Base-by-base conservation (phyloP, 768 basidiomycete genomes). In the Mycena sanguinolenta region DNA sequence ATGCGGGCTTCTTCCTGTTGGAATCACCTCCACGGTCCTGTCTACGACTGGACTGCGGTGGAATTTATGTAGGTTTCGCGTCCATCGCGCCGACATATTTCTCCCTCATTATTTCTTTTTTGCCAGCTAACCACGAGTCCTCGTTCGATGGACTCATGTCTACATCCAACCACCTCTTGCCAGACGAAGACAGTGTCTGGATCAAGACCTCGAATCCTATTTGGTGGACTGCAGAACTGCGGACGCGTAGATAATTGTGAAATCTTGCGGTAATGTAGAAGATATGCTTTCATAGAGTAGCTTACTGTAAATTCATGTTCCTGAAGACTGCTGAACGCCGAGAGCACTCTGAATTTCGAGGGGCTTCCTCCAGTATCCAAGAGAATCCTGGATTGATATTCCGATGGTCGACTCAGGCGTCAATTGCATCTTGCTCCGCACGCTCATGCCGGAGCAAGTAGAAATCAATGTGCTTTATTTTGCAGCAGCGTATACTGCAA, bases 1-100 rank as follows among this genome's bases (percentile, higher is more conserved):
- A 0, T 99, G 98, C 77, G 98, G 97, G 0, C 87, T 99, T n/a
- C 87, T 99, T 13, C 98, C 98, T 1, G 88, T 99, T 3, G 98
- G 97, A 0, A 82, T 96, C 17, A 91, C 91, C 32, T 86, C 85
- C 6, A 92, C 96, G 0, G 79, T 89, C 19, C 82, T 99, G n/a
- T 89, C 92, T 3, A 98, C 96, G 0, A 86, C 82, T 1, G 98
- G 98, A 0, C 84, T 98, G 38, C 85, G 89, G 73, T 99, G 98
- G 98, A 92, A 99, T 79, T 79, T 98, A 53, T 87, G 97, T 93
- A 71, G 89, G 82, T 30, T 27, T 61, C 19, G 68, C 27, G 28
- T 46, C 13, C 10, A 7, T 3, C 61, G 42, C 27, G 21, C 23
- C 46, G 32, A 25, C 25, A 13, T 44, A 12, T 42, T n/a, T 23